Evolutionary conservation across 2,329 filamentous ascomycete genomes (phyloP), one percentile per base, ranked within the genome.

Genomic region (Microdochium nivale): DNA sequence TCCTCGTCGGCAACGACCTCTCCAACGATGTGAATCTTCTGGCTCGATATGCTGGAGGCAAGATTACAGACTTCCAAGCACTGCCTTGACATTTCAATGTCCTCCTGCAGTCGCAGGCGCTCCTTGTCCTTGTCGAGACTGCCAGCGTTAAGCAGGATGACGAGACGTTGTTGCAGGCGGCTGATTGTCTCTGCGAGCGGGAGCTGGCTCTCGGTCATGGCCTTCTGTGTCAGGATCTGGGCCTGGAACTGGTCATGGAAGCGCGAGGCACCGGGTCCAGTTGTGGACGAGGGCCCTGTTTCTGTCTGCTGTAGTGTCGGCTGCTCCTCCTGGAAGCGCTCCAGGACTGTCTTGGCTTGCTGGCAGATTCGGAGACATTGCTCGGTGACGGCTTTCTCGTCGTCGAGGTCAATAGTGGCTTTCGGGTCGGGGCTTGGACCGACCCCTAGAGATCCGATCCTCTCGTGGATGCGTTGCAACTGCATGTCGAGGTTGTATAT

Each of bases 361-460:
- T 71, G 59, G 54, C 67, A 72, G 49, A 71, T 65, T 30, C 59
- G 62, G 56, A 72, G 64, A 53, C 67, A 72, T 57, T 68, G 66
- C 51, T 63, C 53, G 47, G 66, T 70, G 49, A 70, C 64, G 32
- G 53, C 62, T 60, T 57, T 63, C 54, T 72, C 66, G 51, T 71
- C 64, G 30, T 63, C 52, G 30, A 71, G 59, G 52, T 70, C 59
- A 43, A 64, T 58, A 40, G 50, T 58, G 52, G 52, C 55, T 25
- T 56, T 55, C 44, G 56, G 56, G 49, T 53, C 35, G 40, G 50
- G 51, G 5, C 47, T 53, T 23, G 56, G 58, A 56, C 59, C 55
- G 24, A 37, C 23, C 44, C 53, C 47, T 30, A 62, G 30, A 30
- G 49, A 56, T 19, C 52, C 54, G 50, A 70, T 56, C 52, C 67